Evolutionary conservation across 2,329 filamentous ascomycete species (phyloP).

Genomic region (Ophiostoma quercus): DNA sequence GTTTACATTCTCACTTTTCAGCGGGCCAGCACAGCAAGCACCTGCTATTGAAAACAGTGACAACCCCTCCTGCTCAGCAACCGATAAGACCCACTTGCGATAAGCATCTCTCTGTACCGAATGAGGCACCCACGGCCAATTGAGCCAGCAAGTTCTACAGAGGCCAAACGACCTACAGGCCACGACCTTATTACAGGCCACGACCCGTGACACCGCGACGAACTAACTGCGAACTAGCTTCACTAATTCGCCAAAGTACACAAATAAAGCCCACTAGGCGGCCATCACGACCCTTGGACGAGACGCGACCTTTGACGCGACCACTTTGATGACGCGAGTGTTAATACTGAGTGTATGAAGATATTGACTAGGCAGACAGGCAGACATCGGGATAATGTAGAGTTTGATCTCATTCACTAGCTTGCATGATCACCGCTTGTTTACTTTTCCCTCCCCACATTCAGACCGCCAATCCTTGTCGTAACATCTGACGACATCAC

Average conservation of each 20-base stretch:
- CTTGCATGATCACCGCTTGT: neutral
- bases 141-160: neutral
- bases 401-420: neutral
- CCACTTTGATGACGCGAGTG: neutral
- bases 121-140: neutral
- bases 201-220: conserved; percentile 4
- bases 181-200: neutral
- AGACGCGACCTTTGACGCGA: conserved; percentile 4
- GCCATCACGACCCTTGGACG: neutral
- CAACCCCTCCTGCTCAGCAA: conserved; percentile 23
- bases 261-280: neutral
- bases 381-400: neutral
- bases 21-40: neutral
- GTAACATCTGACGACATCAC: neutral
- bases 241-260: neutral
- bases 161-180: neutral
- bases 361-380: too few species aligned
- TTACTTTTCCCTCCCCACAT: neutral
- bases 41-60: neutral
- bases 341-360: too few species aligned
- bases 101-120: neutral
- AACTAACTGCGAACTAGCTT: neutral
- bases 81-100: conserved; percentile 11
- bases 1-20: conserved; percentile 22
- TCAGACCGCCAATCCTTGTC: too few species aligned